Evolutionary conservation across 2,329 filamentous ascomycete genomes (phyloP).

Genomic region (Epichloe sp.): DNA sequence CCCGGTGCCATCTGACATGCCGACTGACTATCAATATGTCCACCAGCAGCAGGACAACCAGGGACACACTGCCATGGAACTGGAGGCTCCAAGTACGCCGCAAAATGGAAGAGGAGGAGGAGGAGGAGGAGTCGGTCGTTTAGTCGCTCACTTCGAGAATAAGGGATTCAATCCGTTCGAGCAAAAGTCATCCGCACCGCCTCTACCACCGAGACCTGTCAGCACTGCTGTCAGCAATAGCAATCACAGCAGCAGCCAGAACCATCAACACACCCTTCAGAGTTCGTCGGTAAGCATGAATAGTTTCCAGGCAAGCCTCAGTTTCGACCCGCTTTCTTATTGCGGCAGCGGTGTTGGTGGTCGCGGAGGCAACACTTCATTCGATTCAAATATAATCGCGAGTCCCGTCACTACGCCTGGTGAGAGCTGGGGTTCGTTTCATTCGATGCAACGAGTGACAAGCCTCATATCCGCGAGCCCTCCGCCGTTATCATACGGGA

Average conservation of each 20-base stretch:
- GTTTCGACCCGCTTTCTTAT: constrained; percentile 5
- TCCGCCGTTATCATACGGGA: constrained; percentile 17
- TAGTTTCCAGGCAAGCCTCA: constrained; percentile 6
- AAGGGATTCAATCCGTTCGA: constrained; percentile 22
- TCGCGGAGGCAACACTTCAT: constrained; percentile 1
- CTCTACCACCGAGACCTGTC: constrained; percentile 22
- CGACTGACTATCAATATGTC: constrained; percentile 16
- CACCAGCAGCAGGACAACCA: constrained; percentile 5
- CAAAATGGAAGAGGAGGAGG: constrained; percentile 13
- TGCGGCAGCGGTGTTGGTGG: constrained; percentile 3
- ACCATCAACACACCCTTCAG: constrained; percentile 8
- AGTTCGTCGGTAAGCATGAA: constrained; percentile 12
- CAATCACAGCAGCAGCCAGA: not conserved
- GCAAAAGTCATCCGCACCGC: constrained; percentile 21
- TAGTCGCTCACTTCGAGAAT: constrained; percentile 29
- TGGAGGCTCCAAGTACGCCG: constrained; percentile 13
- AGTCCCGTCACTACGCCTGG: constrained; percentile 20
- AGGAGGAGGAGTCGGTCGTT: constrained; percentile 19
- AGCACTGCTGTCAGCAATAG: constrained; percentile 12
- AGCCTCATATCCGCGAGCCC: constrained; percentile 21
- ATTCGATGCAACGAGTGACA: constrained; percentile 16
- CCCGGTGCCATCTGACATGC: constrained; percentile 16
- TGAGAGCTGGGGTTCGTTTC: constrained; percentile 20
- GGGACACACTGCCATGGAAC: constrained; percentile 13
- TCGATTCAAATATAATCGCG: constrained; percentile 16